Percentiles rank a stretch among this genome's conserved stretches.
These are phyloP conservation scores for Populus trichocarpa DNA, from an alignment of 441 rosid genomes.

Conservation along the genomic window DNA sequence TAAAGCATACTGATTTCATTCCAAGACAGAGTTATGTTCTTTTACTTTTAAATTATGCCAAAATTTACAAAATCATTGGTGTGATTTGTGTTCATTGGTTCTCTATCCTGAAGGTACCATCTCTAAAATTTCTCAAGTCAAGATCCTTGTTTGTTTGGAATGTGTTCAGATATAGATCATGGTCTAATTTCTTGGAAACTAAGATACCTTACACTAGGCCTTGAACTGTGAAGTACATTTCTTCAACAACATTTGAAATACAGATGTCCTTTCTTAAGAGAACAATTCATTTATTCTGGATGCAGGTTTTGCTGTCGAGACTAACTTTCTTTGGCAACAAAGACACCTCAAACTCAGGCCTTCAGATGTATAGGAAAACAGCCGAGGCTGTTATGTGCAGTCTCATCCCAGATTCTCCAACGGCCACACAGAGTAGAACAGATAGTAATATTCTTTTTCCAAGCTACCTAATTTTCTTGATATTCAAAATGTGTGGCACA, in stretches of 20 bases:
- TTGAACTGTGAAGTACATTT: background rate
- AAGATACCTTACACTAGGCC: background rate
- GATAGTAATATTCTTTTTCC: slow-evolving; percentile 41
- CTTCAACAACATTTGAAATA: background rate
- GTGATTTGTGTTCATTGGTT: background rate
- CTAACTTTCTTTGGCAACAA: slow-evolving; percentile 66
- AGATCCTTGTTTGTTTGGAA: background rate
- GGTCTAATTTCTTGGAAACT: background rate
- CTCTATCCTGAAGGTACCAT: background rate
- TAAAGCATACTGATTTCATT: background rate
- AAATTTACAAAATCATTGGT: background rate
- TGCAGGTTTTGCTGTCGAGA: slow-evolving; percentile 83
- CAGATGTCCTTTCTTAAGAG: background rate
- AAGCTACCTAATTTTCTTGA: background rate
- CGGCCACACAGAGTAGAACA: slow-evolving; percentile 80
- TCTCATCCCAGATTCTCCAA: slow-evolving; percentile 83
- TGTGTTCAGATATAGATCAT: background rate
- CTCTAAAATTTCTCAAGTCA: background rate
- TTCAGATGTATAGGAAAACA: slow-evolving; percentile 61
- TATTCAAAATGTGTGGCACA: background rate
- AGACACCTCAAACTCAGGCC: slow-evolving; percentile 56
- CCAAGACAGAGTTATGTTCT: background rate
- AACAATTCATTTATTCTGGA: slow-evolving; percentile 9
- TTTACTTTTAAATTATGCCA: background rate
- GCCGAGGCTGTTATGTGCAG: slow-evolving; percentile 98